These are phyloP conservation scores for Ilex paraguariensis DNA, from an alignment of 305 asterid species.

Conservation along the genomic window DNA sequence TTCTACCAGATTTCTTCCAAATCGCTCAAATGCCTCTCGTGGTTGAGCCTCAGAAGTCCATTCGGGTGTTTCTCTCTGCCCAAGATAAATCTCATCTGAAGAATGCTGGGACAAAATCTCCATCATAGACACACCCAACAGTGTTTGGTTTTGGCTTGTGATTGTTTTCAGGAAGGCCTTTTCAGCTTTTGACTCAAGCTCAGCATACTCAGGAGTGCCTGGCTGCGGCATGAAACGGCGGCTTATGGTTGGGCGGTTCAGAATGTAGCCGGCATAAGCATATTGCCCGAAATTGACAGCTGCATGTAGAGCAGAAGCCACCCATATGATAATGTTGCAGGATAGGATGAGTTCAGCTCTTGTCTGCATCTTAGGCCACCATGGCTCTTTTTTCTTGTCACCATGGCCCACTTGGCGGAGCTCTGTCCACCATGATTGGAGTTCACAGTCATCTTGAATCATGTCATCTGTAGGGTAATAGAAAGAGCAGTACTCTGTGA, in stretches of 20 bases:
- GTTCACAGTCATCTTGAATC: slow-evolving; percentile 56
- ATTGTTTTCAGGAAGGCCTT: slow-evolving; percentile 65
- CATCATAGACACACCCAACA: slow-evolving; percentile 70
- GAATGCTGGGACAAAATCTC: slow-evolving; percentile 85
- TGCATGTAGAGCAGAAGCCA: slow-evolving; percentile 95
- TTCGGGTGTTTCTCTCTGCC: slow-evolving; percentile 53
- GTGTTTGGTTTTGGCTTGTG: slow-evolving; percentile 80
- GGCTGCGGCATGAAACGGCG: slow-evolving; percentile 76
- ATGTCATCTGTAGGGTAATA: slow-evolving; percentile 53
- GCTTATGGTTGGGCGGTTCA: slow-evolving; percentile 85
- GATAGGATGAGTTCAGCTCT: slow-evolving; percentile 45
- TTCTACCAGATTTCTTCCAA: slow-evolving; percentile 28
- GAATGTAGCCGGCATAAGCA: slow-evolving; percentile 87
- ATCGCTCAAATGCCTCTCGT: slow-evolving; percentile 42
- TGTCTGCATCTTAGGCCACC: slow-evolving; percentile 92
- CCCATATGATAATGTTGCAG: slow-evolving; percentile 86
- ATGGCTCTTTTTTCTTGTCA: slow-evolving; percentile 60
- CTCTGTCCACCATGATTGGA: slow-evolving; percentile 91
- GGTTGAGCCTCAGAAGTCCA: slow-evolving; percentile 53
- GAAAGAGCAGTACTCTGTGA: slow-evolving; percentile 54
- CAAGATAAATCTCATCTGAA: slow-evolving; percentile 69
- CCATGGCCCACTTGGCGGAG: slow-evolving; percentile 74
- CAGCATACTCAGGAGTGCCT: slow-evolving; percentile 57
- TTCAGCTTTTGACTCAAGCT: slow-evolving; percentile 59
- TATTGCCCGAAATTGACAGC: slow-evolving; percentile 92